Base-by-base conservation (phyloP, 169 alveolate genomes). In the Cryptosporidium muris region DNA sequence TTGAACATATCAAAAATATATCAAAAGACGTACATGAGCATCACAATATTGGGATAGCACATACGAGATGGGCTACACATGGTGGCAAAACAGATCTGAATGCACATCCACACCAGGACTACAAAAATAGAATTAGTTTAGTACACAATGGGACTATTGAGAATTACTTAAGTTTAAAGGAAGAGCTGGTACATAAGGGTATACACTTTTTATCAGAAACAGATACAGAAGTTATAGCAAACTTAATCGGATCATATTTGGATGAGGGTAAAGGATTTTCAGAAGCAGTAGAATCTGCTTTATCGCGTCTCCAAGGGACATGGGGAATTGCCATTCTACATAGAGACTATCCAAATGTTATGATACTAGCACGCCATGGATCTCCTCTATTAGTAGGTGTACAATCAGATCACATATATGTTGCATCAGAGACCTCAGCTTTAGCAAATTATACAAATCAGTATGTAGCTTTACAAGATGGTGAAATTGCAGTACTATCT, bases 41-140 rank as follows among this genome's bases (percentile, higher is more conserved):
- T 65, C 91, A 93, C 81, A 88, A 64, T 66, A 91, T 95, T 4
- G 99, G 99, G 12, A 96, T 98, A 48, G 99, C 98, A 7, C 99
- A 98, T 89, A 98, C 99, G 42, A 89, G 99, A 51, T 98, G 99
- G 99, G 99, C 99, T 1, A 98, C 99, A 0, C 98, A 96, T 91
- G 99, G 99, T 16, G 95, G 96, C 4, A 96, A 95, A 66, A 96
- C 98, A 2, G 99, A 96, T 80, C 90, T 88, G 42, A 97, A 97
- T 89, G 98, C 99, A 38, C 99, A 98, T 90, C 99, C 99, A 16
- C 99, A 98, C 90, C 89, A 88, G 60, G 99, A 97, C 88, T 89
- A 91, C 53, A 88, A 90, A 56, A 92, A 92, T 45, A 92, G 98
- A 66, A 81, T 97, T 2, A 94, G 97, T 37, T 88, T 97, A 11